Percentiles rank a stretch among this genome's conserved stretches.
Conservation (phyloP, 2,329 filamentous ascomycete genomes). For the Calonectria montana region DNA sequence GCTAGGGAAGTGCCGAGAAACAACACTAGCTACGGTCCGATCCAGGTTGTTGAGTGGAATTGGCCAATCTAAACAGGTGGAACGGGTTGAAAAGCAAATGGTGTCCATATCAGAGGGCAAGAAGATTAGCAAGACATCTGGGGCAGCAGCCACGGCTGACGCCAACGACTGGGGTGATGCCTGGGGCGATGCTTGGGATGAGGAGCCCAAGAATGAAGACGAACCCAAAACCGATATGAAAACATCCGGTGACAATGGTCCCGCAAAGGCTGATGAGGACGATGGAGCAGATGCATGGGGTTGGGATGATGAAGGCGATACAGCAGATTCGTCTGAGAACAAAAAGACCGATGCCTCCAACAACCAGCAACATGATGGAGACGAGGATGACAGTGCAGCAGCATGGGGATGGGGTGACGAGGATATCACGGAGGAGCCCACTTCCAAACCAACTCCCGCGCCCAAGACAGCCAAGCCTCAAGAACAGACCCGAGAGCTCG, state of each 20-base stretch:
- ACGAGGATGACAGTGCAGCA: conserved; percentile 66
- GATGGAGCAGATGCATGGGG: conserved; percentile 79
- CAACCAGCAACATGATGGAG: conserved; percentile 43
- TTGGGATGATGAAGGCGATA: conserved; percentile 75
- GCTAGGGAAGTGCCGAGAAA: conserved; percentile 86
- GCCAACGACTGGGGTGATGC: conserved; percentile 78
- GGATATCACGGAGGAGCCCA: conserved; percentile 53
- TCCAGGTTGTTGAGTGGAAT: conserved; percentile 75
- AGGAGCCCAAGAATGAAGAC: conserved; percentile 64
- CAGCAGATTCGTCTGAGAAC: conserved; percentile 36
- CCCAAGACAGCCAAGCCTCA: conserved; percentile 36
- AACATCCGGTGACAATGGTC: conserved; percentile 19
- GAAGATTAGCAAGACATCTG: conserved; percentile 67
- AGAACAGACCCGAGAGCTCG: conserved; percentile 70
- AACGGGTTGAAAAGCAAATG: conserved; percentile 86
- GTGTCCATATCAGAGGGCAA: conserved; percentile 76
- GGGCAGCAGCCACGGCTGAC: conserved; percentile 56
- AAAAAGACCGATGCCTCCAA: conserved; percentile 22
- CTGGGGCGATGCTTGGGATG: conserved; percentile 86
- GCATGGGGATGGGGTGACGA: conserved; percentile 91
- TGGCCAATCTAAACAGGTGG: conserved; percentile 75
- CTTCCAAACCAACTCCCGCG: conserved; percentile 25
- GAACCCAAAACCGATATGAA: conserved; percentile 36
- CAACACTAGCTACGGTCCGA: conserved; percentile 80
- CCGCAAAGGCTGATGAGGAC: conserved; percentile 47